Percentiles rank a stretch among this genome's conserved stretches.
These are phyloP conservation scores for Solanum dulcamara DNA, from an alignment of 257 asterid genomes.

Conservation along the genomic window DNA sequence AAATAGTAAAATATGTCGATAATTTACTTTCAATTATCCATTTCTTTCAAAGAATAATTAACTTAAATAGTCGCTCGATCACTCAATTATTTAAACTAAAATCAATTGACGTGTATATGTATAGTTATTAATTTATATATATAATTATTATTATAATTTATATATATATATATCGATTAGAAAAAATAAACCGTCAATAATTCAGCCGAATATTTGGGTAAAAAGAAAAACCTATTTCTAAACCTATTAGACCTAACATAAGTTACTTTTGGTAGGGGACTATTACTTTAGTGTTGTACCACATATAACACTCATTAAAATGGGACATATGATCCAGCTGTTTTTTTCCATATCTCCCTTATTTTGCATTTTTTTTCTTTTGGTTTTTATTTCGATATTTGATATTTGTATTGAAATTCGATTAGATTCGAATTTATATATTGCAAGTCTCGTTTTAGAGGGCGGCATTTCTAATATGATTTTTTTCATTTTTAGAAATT, in stretches of 20 bases:
- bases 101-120: not conserved
- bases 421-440: not conserved
- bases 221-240: not conserved
- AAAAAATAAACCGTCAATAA: not conserved
- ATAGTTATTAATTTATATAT: not conserved
- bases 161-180: not conserved
- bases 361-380: too few species aligned
- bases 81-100: not conserved
- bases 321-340: not conserved
- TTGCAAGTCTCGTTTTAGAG: too few species aligned
- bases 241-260: not conserved
- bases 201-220: not conserved
- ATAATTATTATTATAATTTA: not conserved
- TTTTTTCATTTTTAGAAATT: too few species aligned
- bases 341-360: not conserved
- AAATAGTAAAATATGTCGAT: too few species aligned
- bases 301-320: not conserved
- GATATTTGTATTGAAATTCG: fast-evolving
- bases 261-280: not conserved
- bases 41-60: not conserved
- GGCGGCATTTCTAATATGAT: too few species aligned
- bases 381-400: too few species aligned
- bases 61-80: not conserved
- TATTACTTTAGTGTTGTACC: not conserved
- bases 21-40: not conserved